Base-by-base conservation (phyloP, 2,329 filamentous ascomycete genomes). In the Whalleya microplaca region DNA sequence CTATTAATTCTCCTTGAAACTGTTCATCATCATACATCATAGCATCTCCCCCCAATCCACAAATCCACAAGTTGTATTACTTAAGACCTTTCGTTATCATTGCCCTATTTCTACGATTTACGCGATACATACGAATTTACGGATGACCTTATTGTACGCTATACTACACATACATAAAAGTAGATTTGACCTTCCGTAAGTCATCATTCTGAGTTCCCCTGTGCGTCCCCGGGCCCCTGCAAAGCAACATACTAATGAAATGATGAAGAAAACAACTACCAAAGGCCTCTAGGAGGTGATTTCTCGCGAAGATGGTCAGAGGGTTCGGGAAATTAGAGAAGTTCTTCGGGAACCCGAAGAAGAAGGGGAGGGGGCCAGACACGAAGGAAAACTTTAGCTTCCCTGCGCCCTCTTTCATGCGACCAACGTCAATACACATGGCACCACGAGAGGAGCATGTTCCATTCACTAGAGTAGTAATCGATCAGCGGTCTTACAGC, bases 391-490 rank as follows among this genome's bases (percentile, higher is more conserved):
- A 44, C 21, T 64, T 53, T 27, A 48, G 62, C 21, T 72, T 72
- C 48, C 70, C 70, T 19, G 64, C 70, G 8, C 70, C 70, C 16
- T 65, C 70, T 1, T 86, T 83, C 62, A 82, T 86, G 59, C 76
- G 80, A 45, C 84, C 84, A 21, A 84, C 76, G 40, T 75, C 78
- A 16, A 76, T 74, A 52, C 77, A 80, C 21, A 86, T 86, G 84
- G 71, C 78, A 45, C 82, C 84, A n/a, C 77, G 84, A 46, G 79
- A 84, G 78, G 45, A 77, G 79, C 55, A 80, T 80, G 46, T 81
- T 81, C 21, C 65, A 63, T 63, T 18, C 61, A 29, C 48, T 43
- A 40, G 55, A 57, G 21, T 21, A 29, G 61, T 63, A 16, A 69
- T 64, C 42, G 60, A 60, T 23, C 23, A 27, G 9, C 66, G 68